These are phyloP conservation scores for Pholiota conissans DNA, from an alignment of 768 basidiomycete genomes.

Conservation along the genomic window DNA sequence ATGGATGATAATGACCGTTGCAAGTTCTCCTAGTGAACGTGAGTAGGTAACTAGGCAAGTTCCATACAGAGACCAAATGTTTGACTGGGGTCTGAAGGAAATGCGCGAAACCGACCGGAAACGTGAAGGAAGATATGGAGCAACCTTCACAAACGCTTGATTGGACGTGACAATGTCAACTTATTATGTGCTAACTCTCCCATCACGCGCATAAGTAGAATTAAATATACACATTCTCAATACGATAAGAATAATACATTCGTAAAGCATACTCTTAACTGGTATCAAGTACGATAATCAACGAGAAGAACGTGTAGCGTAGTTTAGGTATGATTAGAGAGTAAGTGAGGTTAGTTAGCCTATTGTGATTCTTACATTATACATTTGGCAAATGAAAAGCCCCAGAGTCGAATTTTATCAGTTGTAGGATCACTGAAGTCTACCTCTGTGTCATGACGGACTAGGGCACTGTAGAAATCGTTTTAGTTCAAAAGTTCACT, in stretches of 20 bases:
- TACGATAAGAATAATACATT: slow-evolving; percentile 11
- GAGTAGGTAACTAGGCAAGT: slow-evolving; percentile 34
- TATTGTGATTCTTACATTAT: slow-evolving; percentile 12
- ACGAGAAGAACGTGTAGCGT: slow-evolving; percentile 1
- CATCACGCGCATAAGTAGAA: neutral
- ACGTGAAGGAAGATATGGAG: neutral
- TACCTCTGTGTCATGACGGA: slow-evolving; percentile 21
- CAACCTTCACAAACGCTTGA: neutral
- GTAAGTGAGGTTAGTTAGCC: neutral
- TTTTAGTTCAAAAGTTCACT: too few species aligned
- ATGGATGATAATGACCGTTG: slow-evolving; percentile 21
- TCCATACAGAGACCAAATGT: slow-evolving; percentile 38
- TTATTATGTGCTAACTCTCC: neutral
- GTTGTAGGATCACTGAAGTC: slow-evolving; percentile 15
- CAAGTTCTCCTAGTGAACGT: slow-evolving; percentile 19
- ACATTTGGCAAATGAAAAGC: slow-evolving; percentile 29
- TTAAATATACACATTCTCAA: slow-evolving; percentile 4
- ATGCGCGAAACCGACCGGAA: neutral
- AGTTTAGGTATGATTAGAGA: slow-evolving; percentile 2
- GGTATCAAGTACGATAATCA: neutral
- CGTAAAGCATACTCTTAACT: neutral
- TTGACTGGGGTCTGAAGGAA: slow-evolving; percentile 13
- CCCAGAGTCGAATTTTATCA: slow-evolving; percentile 30
- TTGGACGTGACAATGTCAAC: neutral
- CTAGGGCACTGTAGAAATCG: slow-evolving; percentile 20